These are phyloP conservation scores for Aspergillus neoniger DNA, from an alignment of 2,329 filamentous ascomycete species.

Conservation along the genomic window DNA sequence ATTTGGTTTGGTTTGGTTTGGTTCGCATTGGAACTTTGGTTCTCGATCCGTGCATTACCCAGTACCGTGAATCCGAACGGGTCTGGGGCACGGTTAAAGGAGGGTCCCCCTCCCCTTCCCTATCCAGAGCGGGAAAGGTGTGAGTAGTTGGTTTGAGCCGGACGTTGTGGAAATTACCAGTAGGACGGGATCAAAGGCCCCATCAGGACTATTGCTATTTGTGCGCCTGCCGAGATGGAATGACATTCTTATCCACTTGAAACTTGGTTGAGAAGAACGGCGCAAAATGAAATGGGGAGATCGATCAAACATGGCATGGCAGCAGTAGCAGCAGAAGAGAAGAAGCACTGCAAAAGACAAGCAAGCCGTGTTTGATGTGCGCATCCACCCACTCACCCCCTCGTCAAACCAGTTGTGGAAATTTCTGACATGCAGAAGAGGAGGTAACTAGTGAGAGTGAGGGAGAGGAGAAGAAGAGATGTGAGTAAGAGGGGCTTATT, in stretches of 20 bases:
- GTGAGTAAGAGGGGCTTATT: background rate
- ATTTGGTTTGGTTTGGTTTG: background rate
- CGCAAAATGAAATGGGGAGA: background rate
- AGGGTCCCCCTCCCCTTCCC: background rate
- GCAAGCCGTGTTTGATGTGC: background rate
- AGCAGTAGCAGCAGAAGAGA: no score
- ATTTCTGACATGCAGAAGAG: background rate
- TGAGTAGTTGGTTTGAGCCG: background rate
- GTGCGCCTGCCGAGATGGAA: background rate
- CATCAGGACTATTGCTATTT: background rate
- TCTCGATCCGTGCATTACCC: conserved; percentile 3
- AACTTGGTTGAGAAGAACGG: no score
- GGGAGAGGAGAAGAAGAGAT: no score
- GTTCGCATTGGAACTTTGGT: background rate
- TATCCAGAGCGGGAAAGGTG: background rate
- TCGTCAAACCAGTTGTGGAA: background rate
- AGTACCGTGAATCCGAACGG: conserved; percentile 10
- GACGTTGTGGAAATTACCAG: background rate
- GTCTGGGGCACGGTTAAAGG: conserved; percentile 4
- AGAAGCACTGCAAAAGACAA: no score
- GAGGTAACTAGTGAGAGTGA: no score
- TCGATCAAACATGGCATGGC: background rate
- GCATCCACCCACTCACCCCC: background rate
- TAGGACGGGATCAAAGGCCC: background rate
- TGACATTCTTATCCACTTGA: no score